Evolutionary conservation across 768 basidiomycete genomes (phyloP), one percentile per base, ranked within the genome.

Genomic region (Erythrobasidium yunnanense): DNA sequence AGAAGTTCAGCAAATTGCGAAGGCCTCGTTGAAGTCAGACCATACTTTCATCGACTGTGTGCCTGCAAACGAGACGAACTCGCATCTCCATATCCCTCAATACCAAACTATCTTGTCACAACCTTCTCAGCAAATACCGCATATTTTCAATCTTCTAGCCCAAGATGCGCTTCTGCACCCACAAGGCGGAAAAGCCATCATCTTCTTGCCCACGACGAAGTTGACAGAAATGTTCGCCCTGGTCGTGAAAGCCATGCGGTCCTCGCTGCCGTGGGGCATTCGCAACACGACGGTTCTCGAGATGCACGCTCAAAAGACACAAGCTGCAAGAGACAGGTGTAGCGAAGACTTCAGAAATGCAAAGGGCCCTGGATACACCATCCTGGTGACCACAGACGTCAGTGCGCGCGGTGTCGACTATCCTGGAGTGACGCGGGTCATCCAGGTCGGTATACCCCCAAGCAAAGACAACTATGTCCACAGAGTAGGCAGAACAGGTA

Each of bases 401-500:
- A 75, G 74, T 5, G 77, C 85, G 1, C 77, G 85, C 20, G 85
- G 85, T 5, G 83, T 86, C 77, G 84, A 86, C 73, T 83, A 85
- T 72, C 83, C 84, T 2, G 81, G 82, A 18, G 83, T 86, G 80
- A 83, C 51, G 75, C 81, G 25, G 83, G 87, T 81, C 74, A 80
- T 97, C 69, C 95, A 96, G 75, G 79, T 99, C 55, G 91, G 93
- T 55, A 79, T 87, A 5, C 91, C 93, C 1, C 74, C 77, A 4
- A 79, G 77, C 0, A 76, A 81, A 8, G 86, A 89, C 85, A 56
- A 66, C 68, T 77, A 78, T 70, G 73, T 79, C 32, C 79, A 79
- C 69, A 74, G 79, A 27, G 71, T 80, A 20, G 78, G 79, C 0
- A 74, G 78, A 23, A 79, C 79, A 1, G 78, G 77, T 34, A 75